Base-by-base conservation (phyloP, 805 yeast genomes). In the Geotrichum ghanense region DNA sequence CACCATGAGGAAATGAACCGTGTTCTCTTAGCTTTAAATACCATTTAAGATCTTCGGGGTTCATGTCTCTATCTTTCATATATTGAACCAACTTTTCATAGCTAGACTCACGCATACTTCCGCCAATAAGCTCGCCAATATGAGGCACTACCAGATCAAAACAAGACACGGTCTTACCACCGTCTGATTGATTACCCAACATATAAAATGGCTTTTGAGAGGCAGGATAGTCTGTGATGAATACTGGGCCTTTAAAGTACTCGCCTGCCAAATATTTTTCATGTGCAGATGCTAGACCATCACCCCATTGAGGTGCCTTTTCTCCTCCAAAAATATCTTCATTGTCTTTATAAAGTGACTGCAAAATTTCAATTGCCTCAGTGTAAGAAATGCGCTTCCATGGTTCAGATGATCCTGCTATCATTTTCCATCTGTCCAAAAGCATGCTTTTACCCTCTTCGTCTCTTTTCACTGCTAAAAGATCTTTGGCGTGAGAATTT, bases 1-100 rank as follows among this genome's bases (percentile, higher is more conserved):
- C 99, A 43, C 98, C 98, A 60, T 90, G 97, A 0, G 97, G 95
- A 20, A 81, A 81, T 2, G 83, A 68, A 0, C 97, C 97, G 54
- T 83, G 79, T 50, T 68, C 68, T 50, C 98, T 71, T 6, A 83
- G 69, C 1, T 80, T 74, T 22, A 81, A 54, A 59, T 89, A 92
- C 99, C 99, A 92, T 24, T 75, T 70, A 62, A 92, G 62, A 17
- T 76, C 74, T 2, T 61, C 57, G 0, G 58, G 42, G 45, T 75
- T 73, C 89, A 88, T 83, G 1, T 66, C 67, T 46, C 83, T 64
- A 2, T 58, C 48, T 5, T 60, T 48, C 62, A 90, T 78, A 49
- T 76, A 82, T 0, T 51, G 51, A 2, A 67, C 53, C 16, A 92
- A 64, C 10, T 48, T 54, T 0, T 63, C 71, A 50, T 74, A 66